Conservation (phyloP, 2,329 filamentous ascomycete genomes). For the Pestalotiopsis fici region DNA sequence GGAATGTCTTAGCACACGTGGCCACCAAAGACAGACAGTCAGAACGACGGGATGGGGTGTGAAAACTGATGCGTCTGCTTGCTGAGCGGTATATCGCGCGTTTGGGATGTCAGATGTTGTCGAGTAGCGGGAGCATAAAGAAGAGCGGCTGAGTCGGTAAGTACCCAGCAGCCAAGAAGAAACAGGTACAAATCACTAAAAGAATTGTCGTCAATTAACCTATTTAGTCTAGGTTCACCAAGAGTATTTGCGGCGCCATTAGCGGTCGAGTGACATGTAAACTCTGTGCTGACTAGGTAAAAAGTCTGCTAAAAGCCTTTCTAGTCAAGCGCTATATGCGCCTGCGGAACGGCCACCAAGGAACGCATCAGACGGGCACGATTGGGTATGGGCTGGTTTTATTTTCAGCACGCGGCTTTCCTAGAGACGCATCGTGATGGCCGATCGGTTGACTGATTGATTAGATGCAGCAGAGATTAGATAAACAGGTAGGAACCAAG, state of each 20-base stretch:
- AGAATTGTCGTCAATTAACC: not conserved
- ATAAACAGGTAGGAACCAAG: not conserved
- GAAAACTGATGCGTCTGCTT: not conserved
- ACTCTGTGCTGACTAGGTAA: not conserved
- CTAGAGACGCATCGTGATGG: not conserved
- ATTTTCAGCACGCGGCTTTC: slow-evolving; percentile 5
- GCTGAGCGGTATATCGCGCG: not conserved
- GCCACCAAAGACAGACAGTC: not conserved
- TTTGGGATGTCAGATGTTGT: not conserved
- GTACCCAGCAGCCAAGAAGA: not conserved
- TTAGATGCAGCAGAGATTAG: slow-evolving; percentile 4
- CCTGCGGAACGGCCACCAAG: not conserved
- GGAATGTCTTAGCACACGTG: not conserved
- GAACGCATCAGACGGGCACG: not conserved
- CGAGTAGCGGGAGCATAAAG: not conserved
- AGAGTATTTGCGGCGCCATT: not conserved
- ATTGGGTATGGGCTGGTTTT: not conserved
- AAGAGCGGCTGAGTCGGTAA: not conserved
- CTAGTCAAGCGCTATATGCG: not conserved
- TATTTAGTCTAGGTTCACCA: not conserved
- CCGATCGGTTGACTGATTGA: slow-evolving; percentile 5
- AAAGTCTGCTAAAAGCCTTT: not conserved
- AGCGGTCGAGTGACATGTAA: not conserved
- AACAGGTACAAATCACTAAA: not conserved
- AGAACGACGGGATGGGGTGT: not conserved